A percentile compares a stretch with the other conserved stretches of the same genome.
Conservation (phyloP, 2,329 filamentous ascomycete species). For the Cercospora sp. region DNA sequence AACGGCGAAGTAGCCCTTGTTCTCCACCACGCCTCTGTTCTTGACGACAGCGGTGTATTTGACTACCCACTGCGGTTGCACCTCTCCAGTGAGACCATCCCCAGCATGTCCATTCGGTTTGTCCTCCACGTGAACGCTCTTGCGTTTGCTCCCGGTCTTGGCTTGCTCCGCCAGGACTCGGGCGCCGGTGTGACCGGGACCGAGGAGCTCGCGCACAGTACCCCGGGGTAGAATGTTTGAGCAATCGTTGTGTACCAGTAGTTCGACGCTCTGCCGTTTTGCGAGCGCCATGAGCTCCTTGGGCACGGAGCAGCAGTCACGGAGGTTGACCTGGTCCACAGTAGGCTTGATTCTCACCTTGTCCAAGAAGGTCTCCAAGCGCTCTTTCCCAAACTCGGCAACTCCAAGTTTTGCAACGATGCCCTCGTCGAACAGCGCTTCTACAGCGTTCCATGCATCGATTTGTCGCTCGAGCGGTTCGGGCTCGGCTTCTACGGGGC, state of each 20-base stretch:
- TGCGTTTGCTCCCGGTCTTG: slow-evolving; percentile 44
- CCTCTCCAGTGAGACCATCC: slow-evolving; percentile 66
- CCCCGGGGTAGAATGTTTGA: slow-evolving; percentile 86
- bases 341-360: slow-evolving; percentile 70
- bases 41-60: slow-evolving; percentile 96
- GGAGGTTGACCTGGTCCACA: slow-evolving; percentile 94
- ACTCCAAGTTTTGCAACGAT: slow-evolving; percentile 76
- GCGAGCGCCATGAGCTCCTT: slow-evolving; percentile 81
- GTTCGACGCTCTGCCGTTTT: slow-evolving; percentile 77
- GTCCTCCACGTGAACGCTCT: slow-evolving; percentile 41
- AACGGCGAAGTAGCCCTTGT: slow-evolving; percentile 94
- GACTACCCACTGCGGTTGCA: slow-evolving; percentile 89
- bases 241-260: slow-evolving; percentile 92
- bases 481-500: slow-evolving; percentile 48
- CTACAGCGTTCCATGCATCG: slow-evolving; percentile 68
- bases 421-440: slow-evolving; percentile 69
- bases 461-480: slow-evolving; percentile 63
- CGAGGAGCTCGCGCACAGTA: slow-evolving; percentile 79
- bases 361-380: slow-evolving; percentile 74
- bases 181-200: slow-evolving; percentile 68
- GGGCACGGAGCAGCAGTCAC: slow-evolving; percentile 93
- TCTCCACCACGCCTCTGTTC: slow-evolving; percentile 93
- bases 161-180: slow-evolving; percentile 66
- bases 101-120: slow-evolving; percentile 62
- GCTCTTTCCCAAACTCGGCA: slow-evolving; percentile 85